A percentile compares a stretch with the other conserved stretches of the same genome.
Evolutionary conservation across 768 basidiomycete species (phyloP).

Genomic region (Mrakia hoshinonis): DNA sequence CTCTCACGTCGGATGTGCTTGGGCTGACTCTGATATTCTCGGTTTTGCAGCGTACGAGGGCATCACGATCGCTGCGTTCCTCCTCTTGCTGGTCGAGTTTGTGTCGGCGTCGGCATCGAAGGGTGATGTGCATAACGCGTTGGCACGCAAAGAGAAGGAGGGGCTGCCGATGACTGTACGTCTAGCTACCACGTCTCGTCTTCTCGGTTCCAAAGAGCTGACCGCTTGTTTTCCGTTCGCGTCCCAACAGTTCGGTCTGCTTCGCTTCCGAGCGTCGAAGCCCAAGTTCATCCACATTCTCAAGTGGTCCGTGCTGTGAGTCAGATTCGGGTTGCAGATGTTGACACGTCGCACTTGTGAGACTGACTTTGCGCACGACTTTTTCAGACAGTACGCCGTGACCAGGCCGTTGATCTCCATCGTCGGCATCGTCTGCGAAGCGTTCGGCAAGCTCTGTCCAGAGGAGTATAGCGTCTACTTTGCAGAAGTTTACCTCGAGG

Average conservation of each 20-base stretch:
- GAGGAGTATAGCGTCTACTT: slow-evolving; percentile 60
- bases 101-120: slow-evolving; percentile 64
- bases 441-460: slow-evolving; percentile 59
- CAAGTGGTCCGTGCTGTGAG: slow-evolving; percentile 65
- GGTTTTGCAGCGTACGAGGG: slow-evolving; percentile 52
- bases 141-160: slow-evolving; percentile 70
- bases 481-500: slow-evolving; percentile 33
- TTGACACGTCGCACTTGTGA: neutral
- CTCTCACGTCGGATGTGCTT: slow-evolving; percentile 32
- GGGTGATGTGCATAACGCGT: slow-evolving; percentile 58
- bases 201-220: too few species aligned
- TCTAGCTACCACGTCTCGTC: neutral
- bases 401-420: slow-evolving; percentile 61
- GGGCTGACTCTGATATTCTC: too few species aligned
- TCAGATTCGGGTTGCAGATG: neutral
- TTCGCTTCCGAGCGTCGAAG: neutral
- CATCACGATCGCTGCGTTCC: slow-evolving; percentile 72
- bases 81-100: slow-evolving; percentile 69
- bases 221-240: neutral
- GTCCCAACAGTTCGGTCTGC: neutral
- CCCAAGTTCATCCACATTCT: slow-evolving; percentile 30
- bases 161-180: slow-evolving; percentile 25
- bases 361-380: too few species aligned
- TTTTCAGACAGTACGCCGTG: slow-evolving; percentile 61
- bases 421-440: slow-evolving; percentile 68